Base-by-base conservation (phyloP, 371 early-diverging fungal genomes). In the Gilbertella persicaria region DNA sequence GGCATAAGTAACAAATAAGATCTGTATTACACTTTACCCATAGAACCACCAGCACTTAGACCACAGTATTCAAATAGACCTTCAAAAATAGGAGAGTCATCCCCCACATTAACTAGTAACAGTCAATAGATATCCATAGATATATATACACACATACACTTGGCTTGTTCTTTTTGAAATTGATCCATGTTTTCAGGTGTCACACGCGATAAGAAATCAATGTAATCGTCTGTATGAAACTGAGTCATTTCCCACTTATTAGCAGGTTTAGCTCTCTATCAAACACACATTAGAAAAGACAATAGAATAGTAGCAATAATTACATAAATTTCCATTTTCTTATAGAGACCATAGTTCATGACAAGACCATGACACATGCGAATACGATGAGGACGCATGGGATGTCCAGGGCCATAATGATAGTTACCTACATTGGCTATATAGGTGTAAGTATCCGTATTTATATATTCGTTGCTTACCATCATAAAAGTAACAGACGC, bases 321-420 rank as follows among this genome's bases (percentile, higher is more conserved):
- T 66, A 74, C 78, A 48, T 70, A 74, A 45, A 78, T 70, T 42
- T 78, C 78, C 93, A 99, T 88, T 45, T 95, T 79, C 64, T 92
- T 90, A 64, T 94, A 89, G 16, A 99, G 78, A 13, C 88, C 90
- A 75, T 95, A 97, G 16, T 89, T 88, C 56, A 92, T 73, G 5
- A 99, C 88, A 30, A 99, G 75, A 50, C 91, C 90, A 71, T 99
- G 95, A 29, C 96, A 91, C 80, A 98, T 87, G 62, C 90, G 84
- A 50, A 97, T 88, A 48, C 99, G 82, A 58, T 93, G 91, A 25
- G 99, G 99, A 61, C 97, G 96, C 99, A 98, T 98, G n/a, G 96
- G 96, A 64, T 95, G 96, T 10, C 84, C 84, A 41, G 78, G 75
- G 12, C 86, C 86, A 62, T 87, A 87, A 67, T 86, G 86, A 44